A percentile compares a stretch with the other conserved stretches of the same genome.
Evolutionary conservation across 1,139 yeast species (phyloP).

Genomic region (Chernovozyma sophiae-reginae): DNA sequence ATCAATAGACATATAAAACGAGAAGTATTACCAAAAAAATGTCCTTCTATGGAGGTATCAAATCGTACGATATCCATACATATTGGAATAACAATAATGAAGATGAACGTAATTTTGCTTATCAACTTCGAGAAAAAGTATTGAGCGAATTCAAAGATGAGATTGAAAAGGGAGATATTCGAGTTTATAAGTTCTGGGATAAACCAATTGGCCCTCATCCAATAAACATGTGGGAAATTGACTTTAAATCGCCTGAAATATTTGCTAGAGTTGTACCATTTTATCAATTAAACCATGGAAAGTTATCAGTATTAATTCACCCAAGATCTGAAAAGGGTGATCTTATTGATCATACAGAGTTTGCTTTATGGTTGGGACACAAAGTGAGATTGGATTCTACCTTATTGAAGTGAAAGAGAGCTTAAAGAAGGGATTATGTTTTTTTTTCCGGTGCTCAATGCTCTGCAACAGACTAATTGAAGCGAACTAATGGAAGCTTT

Average conservation of each 20-base stretch:
- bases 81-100: slow-evolving; percentile 44
- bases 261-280: slow-evolving; percentile 27
- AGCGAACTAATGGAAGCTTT: too few relatives aligned
- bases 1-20: too few relatives aligned
- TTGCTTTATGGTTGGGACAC: slow-evolving; percentile 55
- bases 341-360: slow-evolving; percentile 44
- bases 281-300: slow-evolving; percentile 50
- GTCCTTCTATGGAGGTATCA: slow-evolving; percentile 28
- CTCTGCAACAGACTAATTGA: too few relatives aligned
- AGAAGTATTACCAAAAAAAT: too few relatives aligned
- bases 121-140: slow-evolving; percentile 37
- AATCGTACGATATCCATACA: slow-evolving; percentile 52
- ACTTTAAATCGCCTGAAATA: slow-evolving; percentile 29
- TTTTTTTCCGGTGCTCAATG: too few relatives aligned
- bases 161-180: slow-evolving; percentile 36
- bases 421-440: too few relatives aligned
- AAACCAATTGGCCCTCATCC: slow-evolving; percentile 59
- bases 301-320: slow-evolving; percentile 49
- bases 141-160: slow-evolving; percentile 42
- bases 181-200: slow-evolving; percentile 47
- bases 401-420: slow-evolving; percentile 7
- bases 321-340: slow-evolving; percentile 44
- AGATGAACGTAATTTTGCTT: slow-evolving; percentile 32
- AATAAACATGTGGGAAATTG: slow-evolving; percentile 40
- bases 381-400: slow-evolving; percentile 18